phyloP scores from a whole-genome alignment of 2,329 filamentous ascomycete genomes.

The Hymenoscyphus occultus region DNA sequence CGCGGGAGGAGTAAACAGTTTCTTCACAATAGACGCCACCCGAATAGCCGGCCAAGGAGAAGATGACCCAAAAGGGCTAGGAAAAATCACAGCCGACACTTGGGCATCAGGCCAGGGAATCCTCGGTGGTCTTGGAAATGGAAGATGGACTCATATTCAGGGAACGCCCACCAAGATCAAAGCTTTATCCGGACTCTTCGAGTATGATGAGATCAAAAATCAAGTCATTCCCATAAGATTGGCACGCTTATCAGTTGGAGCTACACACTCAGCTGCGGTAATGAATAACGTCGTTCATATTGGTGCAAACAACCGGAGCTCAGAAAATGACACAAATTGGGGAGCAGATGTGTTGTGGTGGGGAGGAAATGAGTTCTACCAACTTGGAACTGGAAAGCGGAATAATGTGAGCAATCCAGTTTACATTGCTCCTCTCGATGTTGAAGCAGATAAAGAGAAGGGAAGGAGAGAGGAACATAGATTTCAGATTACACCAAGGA shows the following conservation, averaged over 20 bases:
- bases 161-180: conserved; percentile 76
- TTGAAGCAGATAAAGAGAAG: conserved; percentile 57
- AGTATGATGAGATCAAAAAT: conserved; percentile 76
- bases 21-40: conserved; percentile 78
- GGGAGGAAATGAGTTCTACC: conserved; percentile 92
- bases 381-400: conserved; percentile 86
- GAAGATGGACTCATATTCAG: conserved; percentile 86
- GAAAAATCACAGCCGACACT: conserved; percentile 67
- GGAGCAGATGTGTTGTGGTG: conserved; percentile 88
- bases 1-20: conserved; percentile 83
- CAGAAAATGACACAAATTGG: conserved; percentile 75
- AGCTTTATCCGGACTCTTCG: conserved; percentile 74
- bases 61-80: conserved; percentile 42
- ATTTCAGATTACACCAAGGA: conserved; percentile 76
- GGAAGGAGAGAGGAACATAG: conserved; percentile 67
- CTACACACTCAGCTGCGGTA: conserved; percentile 76
- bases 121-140: conserved; percentile 77
- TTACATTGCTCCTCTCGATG: conserved; percentile 76
- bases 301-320: conserved; percentile 40
- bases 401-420: conserved; percentile 73
- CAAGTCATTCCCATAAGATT: conserved; percentile 74
- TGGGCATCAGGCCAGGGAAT: conserved; percentile 89
- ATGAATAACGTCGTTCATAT: conserved; percentile 78
- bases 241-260: conserved; percentile 68
- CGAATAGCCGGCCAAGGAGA: conserved; percentile 49